phyloP scores from a whole-genome alignment of 139 green algal species.

The Chlamydomonas sp. region DNA sequence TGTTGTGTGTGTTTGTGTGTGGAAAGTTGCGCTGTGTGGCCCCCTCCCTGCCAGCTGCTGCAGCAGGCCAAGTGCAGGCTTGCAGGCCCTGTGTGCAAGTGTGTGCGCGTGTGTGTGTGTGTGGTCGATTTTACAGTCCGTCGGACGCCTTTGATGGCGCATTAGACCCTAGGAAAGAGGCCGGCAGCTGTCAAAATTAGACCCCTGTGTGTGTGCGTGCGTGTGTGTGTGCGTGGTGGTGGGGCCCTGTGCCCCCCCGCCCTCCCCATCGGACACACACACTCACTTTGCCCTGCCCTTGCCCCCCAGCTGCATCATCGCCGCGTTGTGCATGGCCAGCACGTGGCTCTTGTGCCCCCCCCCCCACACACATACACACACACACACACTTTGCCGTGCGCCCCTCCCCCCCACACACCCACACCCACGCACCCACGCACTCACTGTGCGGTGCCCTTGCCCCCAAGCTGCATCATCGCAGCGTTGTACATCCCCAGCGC shows the following conservation, averaged over 20 bases:
- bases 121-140: no score
- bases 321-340: background rate
- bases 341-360: background rate
- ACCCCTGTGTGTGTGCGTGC: no score
- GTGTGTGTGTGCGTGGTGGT: no score
- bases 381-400: no score
- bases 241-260: no score
- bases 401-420: background rate
- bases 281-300: conserved; percentile 3
- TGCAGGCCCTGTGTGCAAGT: conserved; percentile 34
- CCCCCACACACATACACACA: no score
- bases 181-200: no score
- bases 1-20: no score
- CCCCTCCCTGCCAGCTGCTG: conserved; percentile 46
- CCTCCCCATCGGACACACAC: background rate
- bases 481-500: background rate
- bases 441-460: background rate
- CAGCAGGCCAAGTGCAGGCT: conserved; percentile 31
- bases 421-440: background rate
- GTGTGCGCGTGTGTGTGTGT: no score
- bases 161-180: no score
- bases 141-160: no score
- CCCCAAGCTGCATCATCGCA: background rate
- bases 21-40: conserved; percentile 32
- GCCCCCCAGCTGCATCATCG: background rate